Evolutionary conservation across 768 basidiomycete genomes (phyloP), one percentile per base, ranked within the genome.

Genomic region (Hericium alpestre): DNA sequence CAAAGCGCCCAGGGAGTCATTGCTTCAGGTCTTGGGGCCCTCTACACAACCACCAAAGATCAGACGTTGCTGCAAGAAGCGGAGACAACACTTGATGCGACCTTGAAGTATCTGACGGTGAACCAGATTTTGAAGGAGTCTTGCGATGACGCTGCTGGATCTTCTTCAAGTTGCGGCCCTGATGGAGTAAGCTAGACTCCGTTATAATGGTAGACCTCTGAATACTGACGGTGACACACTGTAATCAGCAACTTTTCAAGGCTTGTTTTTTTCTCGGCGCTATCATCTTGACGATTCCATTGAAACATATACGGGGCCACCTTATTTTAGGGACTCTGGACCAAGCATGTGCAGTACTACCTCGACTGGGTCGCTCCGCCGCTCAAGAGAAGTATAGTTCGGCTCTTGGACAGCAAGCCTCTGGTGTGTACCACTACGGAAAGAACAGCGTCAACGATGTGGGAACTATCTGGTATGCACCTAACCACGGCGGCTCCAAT

Each of bases 61-160:
- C 61, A 56, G 37, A 68, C 71, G 1, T 65, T 76, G 10, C 67
- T 81, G 37, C 67, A 72, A 27, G 69, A 77, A 63, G 80, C 79
- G 1, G 77, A 81, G 64, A 73, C 77, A 48, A 79, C 78, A 12
- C 66, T 82, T 39, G 74, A 80, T 57, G 79, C 79, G 1, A 78
- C 79, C 13, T 76, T 80, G 16, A 51, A 57, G 12, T 62, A 65
- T 23, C 65, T 80, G 38, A 72, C 78, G 2, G 62, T 58, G 3
- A 69, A 73, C 58, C 65, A 68, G 55, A 74, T 78, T 57, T 70
- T 81, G 38, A 74, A 68, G 57, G 80, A 81, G 65, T 74, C 79
- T 1, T 82, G 81, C 54, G 81, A 82, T 59, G 66, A 76, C 54
- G 73, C 76, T 10, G 60, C 66, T 13, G 56, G 72, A 0, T 32